These are phyloP conservation scores for Podospora fimiseda DNA, from an alignment of 495 filamentous ascomycete genomes.

Conservation along the genomic window DNA sequence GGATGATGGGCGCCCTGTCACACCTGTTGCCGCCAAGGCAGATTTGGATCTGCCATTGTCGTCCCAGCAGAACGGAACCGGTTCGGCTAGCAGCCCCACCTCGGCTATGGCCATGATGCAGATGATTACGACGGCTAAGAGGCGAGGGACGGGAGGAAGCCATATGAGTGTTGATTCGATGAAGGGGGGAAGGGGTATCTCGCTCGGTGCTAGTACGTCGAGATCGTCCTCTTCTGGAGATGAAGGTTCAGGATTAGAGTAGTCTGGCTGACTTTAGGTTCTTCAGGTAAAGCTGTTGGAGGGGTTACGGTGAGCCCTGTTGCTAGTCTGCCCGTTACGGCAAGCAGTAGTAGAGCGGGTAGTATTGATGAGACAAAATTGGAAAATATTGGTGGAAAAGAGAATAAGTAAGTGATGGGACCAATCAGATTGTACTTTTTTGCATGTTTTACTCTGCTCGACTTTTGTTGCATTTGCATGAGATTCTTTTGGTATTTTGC, in stretches of 20 bases:
- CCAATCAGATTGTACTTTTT: no score
- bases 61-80: not conserved
- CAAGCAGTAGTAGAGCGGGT: not conserved
- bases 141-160: constrained; percentile 15
- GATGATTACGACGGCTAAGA: constrained; percentile 5
- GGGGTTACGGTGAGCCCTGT: constrained; percentile 15
- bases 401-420: no score
- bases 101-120: not conserved
- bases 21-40: not conserved
- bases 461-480: no score
- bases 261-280: not conserved
- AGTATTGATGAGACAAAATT: constrained; percentile 9
- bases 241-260: not conserved
- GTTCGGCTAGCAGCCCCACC: not conserved
- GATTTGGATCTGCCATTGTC: no score
- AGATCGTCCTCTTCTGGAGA: not conserved
- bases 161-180: constrained; percentile 22
- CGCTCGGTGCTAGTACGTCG: constrained; percentile 26
- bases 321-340: not conserved
- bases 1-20: not conserved
- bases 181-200: constrained; percentile 29
- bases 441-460: no score
- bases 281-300: constrained; percentile 16
- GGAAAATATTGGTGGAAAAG: no score
- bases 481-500: no score